A percentile compares a stretch with the other conserved stretches of the same genome.
Conservation (phyloP, 441 rosid genomes). For the Populus hybrid region DNA sequence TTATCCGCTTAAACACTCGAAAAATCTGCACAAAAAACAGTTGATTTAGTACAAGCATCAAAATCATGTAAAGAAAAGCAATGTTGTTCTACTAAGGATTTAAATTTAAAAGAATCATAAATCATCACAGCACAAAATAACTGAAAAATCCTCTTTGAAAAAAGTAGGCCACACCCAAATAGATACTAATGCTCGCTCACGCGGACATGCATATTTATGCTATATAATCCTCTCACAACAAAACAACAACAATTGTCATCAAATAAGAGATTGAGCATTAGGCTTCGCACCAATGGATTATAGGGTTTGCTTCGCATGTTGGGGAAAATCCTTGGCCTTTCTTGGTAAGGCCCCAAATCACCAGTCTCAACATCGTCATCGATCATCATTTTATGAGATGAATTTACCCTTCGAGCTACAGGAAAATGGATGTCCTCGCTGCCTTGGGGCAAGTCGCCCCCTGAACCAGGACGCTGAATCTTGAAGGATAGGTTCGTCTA, state of each 20-base stretch:
- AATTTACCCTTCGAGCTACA: conserved; percentile 42
- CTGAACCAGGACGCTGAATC: conserved; percentile 66
- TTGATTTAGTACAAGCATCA: conserved; percentile 5
- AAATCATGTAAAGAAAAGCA: not conserved
- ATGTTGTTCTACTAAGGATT: not conserved
- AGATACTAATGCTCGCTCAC: not conserved
- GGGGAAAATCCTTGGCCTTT: conserved; percentile 88
- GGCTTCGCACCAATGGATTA: conserved; percentile 56
- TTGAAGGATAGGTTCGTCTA: conserved; percentile 20
- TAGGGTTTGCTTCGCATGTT: conserved; percentile 83
- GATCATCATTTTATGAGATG: conserved; percentile 68
- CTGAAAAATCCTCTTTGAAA: not conserved
- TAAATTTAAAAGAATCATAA: not conserved
- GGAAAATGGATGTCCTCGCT: conserved; percentile 45
- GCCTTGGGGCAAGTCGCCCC: conserved; percentile 64
- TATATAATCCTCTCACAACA: not conserved
- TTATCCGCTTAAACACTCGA: conserved; percentile 73
- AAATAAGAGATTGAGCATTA: not conserved
- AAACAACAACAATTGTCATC: not conserved
- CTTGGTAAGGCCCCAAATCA: conserved; percentile 63
- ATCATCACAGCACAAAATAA: not conserved
- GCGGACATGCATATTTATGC: not conserved
- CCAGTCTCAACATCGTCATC: conserved; percentile 85
- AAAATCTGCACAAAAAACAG: conserved; percentile 57
- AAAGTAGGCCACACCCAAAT: not conserved